Conservation (phyloP, 2,329 filamentous ascomycete species). For the Colletotrichum godetiae region DNA sequence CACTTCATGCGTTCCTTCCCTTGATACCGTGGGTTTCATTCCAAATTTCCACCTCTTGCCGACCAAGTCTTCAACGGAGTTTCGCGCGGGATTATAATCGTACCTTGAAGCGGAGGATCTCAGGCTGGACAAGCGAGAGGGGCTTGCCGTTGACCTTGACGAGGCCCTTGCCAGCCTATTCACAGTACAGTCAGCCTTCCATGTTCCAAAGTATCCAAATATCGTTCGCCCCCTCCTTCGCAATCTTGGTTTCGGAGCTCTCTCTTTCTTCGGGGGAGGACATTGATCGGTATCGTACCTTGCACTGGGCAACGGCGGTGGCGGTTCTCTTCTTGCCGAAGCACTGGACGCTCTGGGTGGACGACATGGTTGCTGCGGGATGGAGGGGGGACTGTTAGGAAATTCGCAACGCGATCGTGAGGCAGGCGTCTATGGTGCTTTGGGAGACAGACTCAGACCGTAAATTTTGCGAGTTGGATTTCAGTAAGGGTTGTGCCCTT, state of each 20-base stretch:
- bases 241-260: not conserved
- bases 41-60: conserved; percentile 14
- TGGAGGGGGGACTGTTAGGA: conserved; percentile 30
- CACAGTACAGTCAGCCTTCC: conserved; percentile 44
- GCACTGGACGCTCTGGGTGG: conserved; percentile 89
- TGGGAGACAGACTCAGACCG: not conserved
- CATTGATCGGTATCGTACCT: conserved; percentile 17
- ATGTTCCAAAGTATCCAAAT: conserved; percentile 14
- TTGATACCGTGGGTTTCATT: not conserved
- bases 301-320: conserved; percentile 87
- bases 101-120: conserved; percentile 98
- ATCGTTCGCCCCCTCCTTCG: conserved; percentile 4
- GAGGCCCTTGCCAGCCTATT: conserved; percentile 72
- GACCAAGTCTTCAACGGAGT: conserved; percentile 12
- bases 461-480: conserved; percentile 27
- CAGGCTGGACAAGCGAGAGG: conserved; percentile 91
- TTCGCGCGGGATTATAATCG: conserved; percentile 43
- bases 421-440: not conserved
- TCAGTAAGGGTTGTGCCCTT: conserved; percentile 29
- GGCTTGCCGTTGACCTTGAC: conserved; percentile 99
- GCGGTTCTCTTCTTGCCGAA: conserved; percentile 99
- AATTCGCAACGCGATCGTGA: conserved; percentile 34
- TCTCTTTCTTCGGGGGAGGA: not conserved
- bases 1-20: not conserved
- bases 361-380: conserved; percentile 74